phyloP scores from a whole-genome alignment of 768 basidiomycete species.

The Collybia mongolica region DNA sequence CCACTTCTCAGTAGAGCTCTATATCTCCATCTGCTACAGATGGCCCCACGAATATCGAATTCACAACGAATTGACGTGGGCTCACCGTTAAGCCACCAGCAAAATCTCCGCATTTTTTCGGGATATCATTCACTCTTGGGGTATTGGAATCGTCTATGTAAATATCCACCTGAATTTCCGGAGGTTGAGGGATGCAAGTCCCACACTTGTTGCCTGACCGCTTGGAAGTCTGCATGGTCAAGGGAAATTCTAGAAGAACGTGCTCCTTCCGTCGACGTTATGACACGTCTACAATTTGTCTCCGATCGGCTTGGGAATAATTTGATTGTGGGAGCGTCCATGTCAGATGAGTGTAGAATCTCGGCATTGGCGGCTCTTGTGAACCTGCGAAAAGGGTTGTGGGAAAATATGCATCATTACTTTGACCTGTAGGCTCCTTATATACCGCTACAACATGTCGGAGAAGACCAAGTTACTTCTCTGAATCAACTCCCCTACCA shows the following conservation, averaged over 20 bases:
- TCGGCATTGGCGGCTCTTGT: background rate
- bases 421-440: slow-evolving; percentile 1
- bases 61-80: slow-evolving; percentile 1
- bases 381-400: background rate
- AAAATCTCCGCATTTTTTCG: background rate
- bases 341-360: background rate
- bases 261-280: too few relatives aligned
- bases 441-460: background rate
- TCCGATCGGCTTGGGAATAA: too few relatives aligned
- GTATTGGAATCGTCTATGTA: background rate
- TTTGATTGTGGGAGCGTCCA: background rate
- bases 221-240: background rate
- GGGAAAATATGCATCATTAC: slow-evolving; percentile 3
- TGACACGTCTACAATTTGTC: too few relatives aligned
- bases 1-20: slow-evolving; percentile 3
- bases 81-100: slow-evolving; percentile 1
- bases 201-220: background rate
- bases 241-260: background rate
- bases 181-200: background rate
- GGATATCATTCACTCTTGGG: slow-evolving; percentile 3
- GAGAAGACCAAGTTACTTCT: background rate
- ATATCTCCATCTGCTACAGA: background rate
- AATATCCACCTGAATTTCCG: background rate
- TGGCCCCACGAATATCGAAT: background rate
- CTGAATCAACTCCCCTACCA: slow-evolving; percentile 1